These are phyloP conservation scores for Sugiyamaella xylanicola DNA, from an alignment of 1,139 yeast species.

Conservation along the genomic window DNA sequence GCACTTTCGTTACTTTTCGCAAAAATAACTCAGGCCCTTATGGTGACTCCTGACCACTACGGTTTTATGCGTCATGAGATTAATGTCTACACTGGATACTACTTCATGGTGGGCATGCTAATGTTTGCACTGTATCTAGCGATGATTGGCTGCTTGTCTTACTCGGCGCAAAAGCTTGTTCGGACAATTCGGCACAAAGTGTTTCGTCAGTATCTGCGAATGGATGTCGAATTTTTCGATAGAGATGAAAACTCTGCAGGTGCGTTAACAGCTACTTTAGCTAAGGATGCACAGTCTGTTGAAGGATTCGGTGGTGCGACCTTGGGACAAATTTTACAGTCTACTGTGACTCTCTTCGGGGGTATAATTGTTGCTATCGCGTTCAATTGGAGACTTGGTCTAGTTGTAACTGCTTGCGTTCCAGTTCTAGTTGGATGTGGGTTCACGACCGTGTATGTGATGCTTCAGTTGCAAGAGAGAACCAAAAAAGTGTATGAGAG, in stretches of 20 bases:
- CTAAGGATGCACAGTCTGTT: constrained; percentile 83
- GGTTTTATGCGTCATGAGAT: constrained; percentile 42
- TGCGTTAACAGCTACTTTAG: constrained; percentile 75
- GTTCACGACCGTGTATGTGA: constrained; percentile 80
- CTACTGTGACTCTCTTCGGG: constrained; percentile 65
- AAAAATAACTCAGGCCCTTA: constrained; percentile 43
- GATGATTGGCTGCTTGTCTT: constrained; percentile 39
- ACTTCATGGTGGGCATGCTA: constrained; percentile 46
- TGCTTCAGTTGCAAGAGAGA: constrained; percentile 63
- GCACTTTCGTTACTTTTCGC: constrained; percentile 46
- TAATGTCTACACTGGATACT: constrained; percentile 44
- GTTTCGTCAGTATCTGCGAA: constrained; percentile 52
- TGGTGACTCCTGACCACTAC: constrained; percentile 41
- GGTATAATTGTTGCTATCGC: constrained; percentile 76
- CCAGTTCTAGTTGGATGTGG: constrained; percentile 73
- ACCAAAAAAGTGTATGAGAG: constrained; percentile 45
- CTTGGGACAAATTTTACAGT: constrained; percentile 73
- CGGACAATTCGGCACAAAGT: constrained; percentile 40
- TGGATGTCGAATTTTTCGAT: constrained; percentile 85
- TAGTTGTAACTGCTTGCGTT: constrained; percentile 59
- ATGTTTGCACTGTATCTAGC: constrained; percentile 38
- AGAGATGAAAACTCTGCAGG: constrained; percentile 63
- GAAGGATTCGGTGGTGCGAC: constrained; percentile 86
- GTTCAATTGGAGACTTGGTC: constrained; percentile 65
- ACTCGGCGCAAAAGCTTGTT: constrained; percentile 38